Conservation (phyloP, 352 stramenopile species). For the Pythium guiyangense region DNA sequence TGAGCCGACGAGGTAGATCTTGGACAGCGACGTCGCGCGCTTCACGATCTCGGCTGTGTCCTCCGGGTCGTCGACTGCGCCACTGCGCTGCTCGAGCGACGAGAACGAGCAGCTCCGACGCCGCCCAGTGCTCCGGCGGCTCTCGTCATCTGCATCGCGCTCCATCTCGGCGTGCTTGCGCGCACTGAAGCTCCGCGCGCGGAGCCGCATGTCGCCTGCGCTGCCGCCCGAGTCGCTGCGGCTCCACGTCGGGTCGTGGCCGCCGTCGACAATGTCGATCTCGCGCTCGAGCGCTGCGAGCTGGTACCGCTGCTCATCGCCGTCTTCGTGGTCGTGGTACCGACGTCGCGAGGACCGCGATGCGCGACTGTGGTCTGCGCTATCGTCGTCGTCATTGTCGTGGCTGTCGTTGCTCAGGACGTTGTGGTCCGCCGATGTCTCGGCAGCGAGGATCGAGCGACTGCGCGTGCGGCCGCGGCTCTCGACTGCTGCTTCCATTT, state of each 20-base stretch:
- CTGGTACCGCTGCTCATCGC: conserved; percentile 7
- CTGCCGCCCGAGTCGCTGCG: conserved; percentile 16
- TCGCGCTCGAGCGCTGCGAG: conserved; percentile 17
- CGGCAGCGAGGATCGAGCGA: conserved; percentile 63
- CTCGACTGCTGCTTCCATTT: conserved; percentile 81
- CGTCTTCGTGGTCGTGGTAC: conserved; percentile 11
- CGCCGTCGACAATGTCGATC: conserved; percentile 26
- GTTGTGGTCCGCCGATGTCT: background rate
- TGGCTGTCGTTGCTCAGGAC: conserved; percentile 5
- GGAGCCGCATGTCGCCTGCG: conserved; percentile 16
- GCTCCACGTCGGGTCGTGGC: conserved; percentile 30
- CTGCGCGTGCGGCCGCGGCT: conserved; percentile 69
- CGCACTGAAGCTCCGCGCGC: conserved; percentile 50
- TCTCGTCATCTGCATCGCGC: conserved; percentile 9
- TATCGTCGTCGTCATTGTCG: background rate
- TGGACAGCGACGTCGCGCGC: conserved; percentile 67
- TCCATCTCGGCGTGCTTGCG: conserved; percentile 28
- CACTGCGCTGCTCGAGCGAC: conserved; percentile 18
- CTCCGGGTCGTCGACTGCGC: conserved; percentile 16
- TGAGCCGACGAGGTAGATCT: conserved; percentile 82
- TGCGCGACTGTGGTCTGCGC: background rate
- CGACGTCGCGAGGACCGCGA: conserved; percentile 1
- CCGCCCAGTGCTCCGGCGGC: conserved; percentile 16
- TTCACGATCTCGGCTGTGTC: conserved; percentile 54
- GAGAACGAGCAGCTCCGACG: conserved; percentile 71